phyloP scores from a whole-genome alignment of 2,329 filamentous ascomycete genomes.

The Alternaria hordeiaustralica region DNA sequence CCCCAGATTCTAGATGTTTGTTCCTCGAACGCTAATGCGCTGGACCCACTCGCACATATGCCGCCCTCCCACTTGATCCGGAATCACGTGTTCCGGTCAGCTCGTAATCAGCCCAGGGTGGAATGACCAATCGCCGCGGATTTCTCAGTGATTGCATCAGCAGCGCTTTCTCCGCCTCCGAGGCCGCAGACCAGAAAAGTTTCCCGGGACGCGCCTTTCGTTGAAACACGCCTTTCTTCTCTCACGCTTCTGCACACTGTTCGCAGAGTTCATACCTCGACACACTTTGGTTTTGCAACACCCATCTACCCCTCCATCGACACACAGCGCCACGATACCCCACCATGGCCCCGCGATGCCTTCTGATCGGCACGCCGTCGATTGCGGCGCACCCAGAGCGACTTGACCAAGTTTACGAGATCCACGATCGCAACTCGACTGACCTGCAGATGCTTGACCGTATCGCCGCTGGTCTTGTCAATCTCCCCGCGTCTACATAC shows the following conservation, averaged over 20 bases:
- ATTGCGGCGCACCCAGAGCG: slow-evolving; percentile 84
- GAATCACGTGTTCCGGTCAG: slow-evolving; percentile 10
- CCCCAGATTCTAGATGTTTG: slow-evolving; percentile 15
- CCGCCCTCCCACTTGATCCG: background rate
- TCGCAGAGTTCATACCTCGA: background rate
- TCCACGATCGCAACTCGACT: slow-evolving; percentile 76
- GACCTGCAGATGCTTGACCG: slow-evolving; percentile 99
- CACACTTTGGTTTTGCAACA: background rate
- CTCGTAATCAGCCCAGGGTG: background rate
- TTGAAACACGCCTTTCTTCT: background rate
- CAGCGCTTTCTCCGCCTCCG: slow-evolving; percentile 34
- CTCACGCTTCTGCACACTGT: background rate
- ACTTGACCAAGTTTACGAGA: slow-evolving; percentile 72
- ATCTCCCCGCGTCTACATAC: slow-evolving; percentile 78
- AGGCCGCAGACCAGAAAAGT: slow-evolving; percentile 37
- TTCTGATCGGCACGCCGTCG: slow-evolving; percentile 89
- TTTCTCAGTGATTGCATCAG: slow-evolving; percentile 10
- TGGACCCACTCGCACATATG: slow-evolving; percentile 2
- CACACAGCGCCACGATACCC: slow-evolving; percentile 17
- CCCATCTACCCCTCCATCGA: background rate
- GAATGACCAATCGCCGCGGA: slow-evolving; percentile 19
- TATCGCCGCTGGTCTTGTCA: slow-evolving; percentile 79
- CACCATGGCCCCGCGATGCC: slow-evolving; percentile 62
- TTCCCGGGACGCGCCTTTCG: slow-evolving; percentile 19
- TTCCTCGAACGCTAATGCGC: slow-evolving; percentile 9